Percentiles rank a stretch among this genome's conserved stretches.
Evolutionary conservation across 257 asterid genomes (phyloP).

Genomic region (Salvia splendens): DNA sequence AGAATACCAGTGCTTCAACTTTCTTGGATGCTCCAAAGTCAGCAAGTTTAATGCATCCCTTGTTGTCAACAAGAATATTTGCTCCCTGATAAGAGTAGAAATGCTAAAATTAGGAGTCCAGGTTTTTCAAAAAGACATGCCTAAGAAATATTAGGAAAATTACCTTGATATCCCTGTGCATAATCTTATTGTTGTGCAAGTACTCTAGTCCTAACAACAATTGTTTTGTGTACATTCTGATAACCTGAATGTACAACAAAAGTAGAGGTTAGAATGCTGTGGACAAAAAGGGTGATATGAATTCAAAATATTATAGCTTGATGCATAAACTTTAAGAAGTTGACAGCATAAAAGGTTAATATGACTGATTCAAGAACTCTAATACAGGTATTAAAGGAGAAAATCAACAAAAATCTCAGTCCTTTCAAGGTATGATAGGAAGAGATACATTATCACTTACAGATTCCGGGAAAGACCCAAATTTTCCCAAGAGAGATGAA

Average conservation of each 20-base stretch:
- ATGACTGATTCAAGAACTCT: slow-evolving; percentile 1
- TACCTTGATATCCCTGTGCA: slow-evolving; percentile 99
- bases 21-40: slow-evolving; percentile 99
- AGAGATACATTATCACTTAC: slow-evolving; percentile 52
- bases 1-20: slow-evolving; percentile 93
- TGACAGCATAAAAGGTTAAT: slow-evolving; percentile 14
- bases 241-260: slow-evolving; percentile 62
- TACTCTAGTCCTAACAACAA: slow-evolving; percentile 86
- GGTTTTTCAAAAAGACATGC: slow-evolving; percentile 23
- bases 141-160: background rate
- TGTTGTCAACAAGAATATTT: slow-evolving; percentile 94
- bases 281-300: slow-evolving; percentile 24
- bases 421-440: background rate
- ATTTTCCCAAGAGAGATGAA: slow-evolving; percentile 92
- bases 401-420: slow-evolving; percentile 18
- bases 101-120: slow-evolving; percentile 25
- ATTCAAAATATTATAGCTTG: slow-evolving; percentile 15
- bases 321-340: slow-evolving; percentile 26
- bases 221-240: slow-evolving; percentile 94
- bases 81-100: slow-evolving; percentile 68
- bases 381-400: slow-evolving; percentile 2
- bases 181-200: slow-evolving; percentile 87
- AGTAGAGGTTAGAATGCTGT: slow-evolving; percentile 21
- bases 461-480: slow-evolving; percentile 96
- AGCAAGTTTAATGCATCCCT: slow-evolving; percentile 98